Percentiles rank a stretch among this genome's conserved stretches.
These are phyloP conservation scores for Pythium aquatile DNA, from an alignment of 352 stramenopile species.

Conservation along the genomic window DNA sequence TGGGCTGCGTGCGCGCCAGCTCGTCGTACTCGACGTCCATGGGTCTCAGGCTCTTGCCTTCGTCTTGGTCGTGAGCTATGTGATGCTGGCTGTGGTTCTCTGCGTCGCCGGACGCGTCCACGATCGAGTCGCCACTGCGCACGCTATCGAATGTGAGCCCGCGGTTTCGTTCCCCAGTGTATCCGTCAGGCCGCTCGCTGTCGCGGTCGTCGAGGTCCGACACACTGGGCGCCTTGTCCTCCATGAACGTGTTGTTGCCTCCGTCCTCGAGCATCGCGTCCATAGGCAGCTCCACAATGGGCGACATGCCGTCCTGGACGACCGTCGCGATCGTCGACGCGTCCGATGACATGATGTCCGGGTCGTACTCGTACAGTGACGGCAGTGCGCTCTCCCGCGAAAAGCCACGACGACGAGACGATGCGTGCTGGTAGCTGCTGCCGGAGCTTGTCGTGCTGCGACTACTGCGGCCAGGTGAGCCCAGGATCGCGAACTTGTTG, in stretches of 20 bases:
- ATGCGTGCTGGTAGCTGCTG: constrained; percentile 34
- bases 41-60: background rate
- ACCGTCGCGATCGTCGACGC: constrained; percentile 39
- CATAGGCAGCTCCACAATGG: constrained; percentile 44
- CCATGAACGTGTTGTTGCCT: constrained; percentile 29
- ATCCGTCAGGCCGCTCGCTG: constrained; percentile 2
- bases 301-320: constrained; percentile 45
- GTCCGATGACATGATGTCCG: constrained; percentile 31
- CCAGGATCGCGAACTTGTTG: constrained; percentile 37
- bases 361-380: constrained; percentile 67
- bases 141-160: constrained; percentile 23
- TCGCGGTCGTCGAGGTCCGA: constrained; percentile 14
- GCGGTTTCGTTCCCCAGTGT: background rate
- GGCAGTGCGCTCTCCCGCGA: constrained; percentile 39
- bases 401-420: constrained; percentile 33
- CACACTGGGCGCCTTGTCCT: constrained; percentile 24
- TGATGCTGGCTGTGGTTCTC: background rate
- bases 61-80: background rate
- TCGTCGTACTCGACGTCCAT: constrained; percentile 18
- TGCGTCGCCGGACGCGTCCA: constrained; percentile 1
- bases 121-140: constrained; percentile 9
- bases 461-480: constrained; percentile 19
- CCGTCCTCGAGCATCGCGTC: constrained; percentile 53
- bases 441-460: constrained; percentile 25
- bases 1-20: constrained; percentile 9